phyloP scores from a whole-genome alignment of 2,329 filamentous ascomycete genomes.

The Fusarium bulbicola region DNA sequence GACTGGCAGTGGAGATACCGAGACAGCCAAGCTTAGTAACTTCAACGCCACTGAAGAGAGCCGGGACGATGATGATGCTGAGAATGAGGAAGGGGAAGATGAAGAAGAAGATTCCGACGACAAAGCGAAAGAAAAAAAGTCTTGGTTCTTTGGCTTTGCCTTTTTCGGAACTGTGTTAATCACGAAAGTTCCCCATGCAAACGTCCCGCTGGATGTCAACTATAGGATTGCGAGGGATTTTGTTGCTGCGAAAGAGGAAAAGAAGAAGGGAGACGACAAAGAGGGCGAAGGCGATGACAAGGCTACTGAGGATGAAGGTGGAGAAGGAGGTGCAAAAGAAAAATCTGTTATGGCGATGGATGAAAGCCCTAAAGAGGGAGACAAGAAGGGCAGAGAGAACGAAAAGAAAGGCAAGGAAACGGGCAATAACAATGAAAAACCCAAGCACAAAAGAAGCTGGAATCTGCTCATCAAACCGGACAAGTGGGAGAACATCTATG shows the following conservation, averaged over 20 bases:
- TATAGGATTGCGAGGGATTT: background rate
- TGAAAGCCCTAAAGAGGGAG: accelerated
- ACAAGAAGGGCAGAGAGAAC: background rate
- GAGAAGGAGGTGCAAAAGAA: too few relatives aligned
- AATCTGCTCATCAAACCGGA: background rate
- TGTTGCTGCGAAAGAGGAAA: background rate
- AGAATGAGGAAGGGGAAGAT: background rate
- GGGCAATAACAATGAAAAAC: accelerated
- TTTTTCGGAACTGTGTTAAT: background rate
- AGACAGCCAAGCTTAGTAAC: accelerated
- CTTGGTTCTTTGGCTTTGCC: background rate
- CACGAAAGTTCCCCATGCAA: background rate
- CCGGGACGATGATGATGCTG: accelerated
- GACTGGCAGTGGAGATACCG: background rate
- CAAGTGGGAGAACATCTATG: background rate
- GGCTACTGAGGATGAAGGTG: accelerated
- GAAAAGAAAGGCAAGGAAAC: background rate
- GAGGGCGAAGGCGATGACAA: background rate
- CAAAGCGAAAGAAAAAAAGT: background rate
- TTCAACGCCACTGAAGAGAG: accelerated
- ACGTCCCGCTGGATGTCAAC: background rate
- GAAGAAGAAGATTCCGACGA: background rate
- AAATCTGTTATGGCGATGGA: accelerated
- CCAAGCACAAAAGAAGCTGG: background rate
- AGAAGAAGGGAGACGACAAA: background rate